Evolutionary conservation across 495 filamentous ascomycete genomes (phyloP).

Genomic region (Cenococcum geophilum): DNA sequence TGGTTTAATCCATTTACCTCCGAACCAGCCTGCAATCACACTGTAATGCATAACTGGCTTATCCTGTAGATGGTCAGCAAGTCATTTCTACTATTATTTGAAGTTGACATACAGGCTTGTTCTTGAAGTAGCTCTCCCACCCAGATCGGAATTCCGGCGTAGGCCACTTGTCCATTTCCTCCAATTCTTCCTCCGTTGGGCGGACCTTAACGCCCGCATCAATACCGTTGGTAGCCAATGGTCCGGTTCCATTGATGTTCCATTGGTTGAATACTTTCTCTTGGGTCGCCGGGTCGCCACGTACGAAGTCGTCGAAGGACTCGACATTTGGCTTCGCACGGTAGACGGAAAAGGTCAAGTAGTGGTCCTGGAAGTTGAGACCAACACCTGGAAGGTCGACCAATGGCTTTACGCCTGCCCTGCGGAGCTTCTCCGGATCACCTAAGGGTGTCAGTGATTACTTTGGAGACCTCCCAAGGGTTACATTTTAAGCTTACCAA

Average conservation of each 20-base stretch:
- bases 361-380: slow-evolving; percentile 80
- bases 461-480: background rate
- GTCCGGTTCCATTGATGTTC: slow-evolving; percentile 72
- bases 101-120: slow-evolving; percentile 49
- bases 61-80: slow-evolving; percentile 38
- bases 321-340: slow-evolving; percentile 73
- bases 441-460: slow-evolving; percentile 6
- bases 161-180: slow-evolving; percentile 50
- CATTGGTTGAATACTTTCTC: slow-evolving; percentile 55
- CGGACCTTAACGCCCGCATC: slow-evolving; percentile 78
- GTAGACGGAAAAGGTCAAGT: slow-evolving; percentile 70
- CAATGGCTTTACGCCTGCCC: slow-evolving; percentile 60
- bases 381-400: slow-evolving; percentile 78
- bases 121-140: slow-evolving; percentile 78
- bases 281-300: slow-evolving; percentile 61
- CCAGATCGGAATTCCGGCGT: slow-evolving; percentile 59
- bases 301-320: slow-evolving; percentile 73
- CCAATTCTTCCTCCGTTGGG: slow-evolving; percentile 63
- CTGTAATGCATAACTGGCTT: slow-evolving; percentile 76
- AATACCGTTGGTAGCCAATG: slow-evolving; percentile 77
- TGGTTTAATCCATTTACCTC: slow-evolving; percentile 13
- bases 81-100: background rate
- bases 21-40: slow-evolving; percentile 39
- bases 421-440: slow-evolving; percentile 66
- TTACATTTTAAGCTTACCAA: slow-evolving; percentile 35